phyloP scores from a whole-genome alignment of 2,329 filamentous ascomycete species.

The Exserohilum rostratum region DNA sequence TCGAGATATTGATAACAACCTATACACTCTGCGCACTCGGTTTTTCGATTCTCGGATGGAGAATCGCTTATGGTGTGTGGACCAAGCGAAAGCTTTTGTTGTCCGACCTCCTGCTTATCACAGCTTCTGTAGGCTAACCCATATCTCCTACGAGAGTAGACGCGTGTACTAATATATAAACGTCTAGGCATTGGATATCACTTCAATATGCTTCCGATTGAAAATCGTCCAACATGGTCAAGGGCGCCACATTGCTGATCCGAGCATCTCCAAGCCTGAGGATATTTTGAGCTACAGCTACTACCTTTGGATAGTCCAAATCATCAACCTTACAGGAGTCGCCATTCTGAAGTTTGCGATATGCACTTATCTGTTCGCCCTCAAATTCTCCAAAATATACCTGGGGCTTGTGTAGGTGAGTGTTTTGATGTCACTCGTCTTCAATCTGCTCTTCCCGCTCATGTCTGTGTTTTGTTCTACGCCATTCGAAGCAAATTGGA shows the following conservation, averaged over 20 bases:
- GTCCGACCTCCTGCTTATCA: conserved; percentile 32
- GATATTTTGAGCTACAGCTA: conserved; percentile 28
- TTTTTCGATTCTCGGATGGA: conserved; percentile 26
- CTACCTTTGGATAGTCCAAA: conserved; percentile 28
- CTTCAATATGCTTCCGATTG: conserved; percentile 21
- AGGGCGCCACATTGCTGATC: conserved; percentile 32
- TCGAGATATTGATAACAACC: conserved; percentile 23
- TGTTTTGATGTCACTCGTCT: conserved; percentile 30
- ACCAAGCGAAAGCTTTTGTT: conserved; percentile 29
- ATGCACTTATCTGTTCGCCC: conserved; percentile 34
- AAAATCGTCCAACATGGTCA: conserved; percentile 21
- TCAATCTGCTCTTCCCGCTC: conserved; percentile 31
- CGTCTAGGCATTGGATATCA: conserved; percentile 26
- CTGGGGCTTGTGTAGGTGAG: conserved; percentile 29
- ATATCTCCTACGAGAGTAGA: neutral
- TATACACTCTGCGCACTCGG: conserved; percentile 24
- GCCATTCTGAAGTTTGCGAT: conserved; percentile 36
- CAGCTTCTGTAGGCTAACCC: conserved; percentile 23
- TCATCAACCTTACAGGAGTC: conserved; percentile 34
- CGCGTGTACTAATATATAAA: neutral
- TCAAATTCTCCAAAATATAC: conserved; percentile 33
- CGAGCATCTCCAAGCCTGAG: conserved; percentile 24
- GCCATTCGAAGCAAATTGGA: conserved; percentile 41
- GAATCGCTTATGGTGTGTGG: conserved; percentile 25
- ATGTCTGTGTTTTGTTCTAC: conserved; percentile 28